These are phyloP conservation scores for Phylloporus sp. DNA, from an alignment of 768 basidiomycete species.

Conservation along the genomic window DNA sequence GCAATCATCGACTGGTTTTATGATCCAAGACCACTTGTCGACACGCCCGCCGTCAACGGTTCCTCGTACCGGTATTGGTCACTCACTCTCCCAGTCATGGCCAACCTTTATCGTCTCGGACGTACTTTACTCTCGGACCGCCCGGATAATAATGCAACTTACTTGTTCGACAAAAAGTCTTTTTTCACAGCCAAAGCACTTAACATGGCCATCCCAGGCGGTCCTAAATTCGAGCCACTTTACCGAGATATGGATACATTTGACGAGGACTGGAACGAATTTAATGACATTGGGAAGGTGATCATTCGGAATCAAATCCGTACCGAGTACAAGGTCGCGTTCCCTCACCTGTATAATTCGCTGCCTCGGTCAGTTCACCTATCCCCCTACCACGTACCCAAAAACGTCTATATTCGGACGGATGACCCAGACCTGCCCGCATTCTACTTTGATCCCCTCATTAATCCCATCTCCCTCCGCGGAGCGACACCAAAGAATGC, in stretches of 20 bases:
- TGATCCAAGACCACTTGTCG: conserved; percentile 90
- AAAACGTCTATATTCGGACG: conserved; percentile 98
- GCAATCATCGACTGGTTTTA: conserved; percentile 98
- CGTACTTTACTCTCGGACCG: conserved; percentile 91
- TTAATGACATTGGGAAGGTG: conserved; percentile 99
- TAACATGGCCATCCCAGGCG: conserved; percentile 96
- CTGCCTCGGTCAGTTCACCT: conserved; percentile 92
- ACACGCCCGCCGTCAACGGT: conserved; percentile 88
- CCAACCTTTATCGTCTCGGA: conserved; percentile 93
- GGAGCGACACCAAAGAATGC: conserved; percentile 79
- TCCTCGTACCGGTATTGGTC: conserved; percentile 92
- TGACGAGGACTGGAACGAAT: conserved; percentile 99
- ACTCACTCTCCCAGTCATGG: conserved; percentile 90
- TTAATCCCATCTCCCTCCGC: conserved; percentile 94
- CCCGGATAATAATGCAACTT: conserved; percentile 84
- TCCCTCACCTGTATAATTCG: conserved; percentile 98
- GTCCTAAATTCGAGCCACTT: conserved; percentile 97
- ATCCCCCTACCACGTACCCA: conserved; percentile 86
- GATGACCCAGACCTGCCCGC: conserved; percentile 99
- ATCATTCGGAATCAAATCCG: conserved; percentile 98
- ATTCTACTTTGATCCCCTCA: conserved; percentile 98
- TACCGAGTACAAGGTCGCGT: conserved; percentile 98
- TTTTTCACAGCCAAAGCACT: conserved; percentile 99
- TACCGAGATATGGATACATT: conserved; percentile 96
- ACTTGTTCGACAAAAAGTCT: conserved; percentile 94